A percentile compares a stretch with the other conserved stretches of the same genome.
These are phyloP conservation scores for Starmerella powellii DNA, from an alignment of 805 yeast genomes.

Conservation along the genomic window DNA sequence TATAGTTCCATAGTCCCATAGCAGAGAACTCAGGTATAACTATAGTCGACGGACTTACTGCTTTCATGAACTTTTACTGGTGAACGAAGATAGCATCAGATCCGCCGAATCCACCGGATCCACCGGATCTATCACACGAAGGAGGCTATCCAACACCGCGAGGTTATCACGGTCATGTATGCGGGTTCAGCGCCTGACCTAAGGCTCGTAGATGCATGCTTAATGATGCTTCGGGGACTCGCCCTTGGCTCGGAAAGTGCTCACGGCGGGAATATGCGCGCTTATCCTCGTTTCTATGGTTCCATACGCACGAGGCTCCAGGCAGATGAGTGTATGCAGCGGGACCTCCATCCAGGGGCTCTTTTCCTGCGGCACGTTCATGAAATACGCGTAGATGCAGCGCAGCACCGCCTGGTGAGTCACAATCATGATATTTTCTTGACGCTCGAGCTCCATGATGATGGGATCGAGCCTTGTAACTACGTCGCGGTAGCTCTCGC, in stretches of 20 bases:
- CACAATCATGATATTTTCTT: constrained; percentile 86
- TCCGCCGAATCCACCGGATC: no score
- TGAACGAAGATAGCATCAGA: no score
- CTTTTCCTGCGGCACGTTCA: constrained; percentile 96
- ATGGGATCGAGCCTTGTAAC: constrained; percentile 92
- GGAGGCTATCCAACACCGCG: no score
- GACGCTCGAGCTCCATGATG: constrained; percentile 95
- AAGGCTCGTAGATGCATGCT: background rate
- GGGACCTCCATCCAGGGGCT: constrained; percentile 99
- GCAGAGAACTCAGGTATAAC: no score
- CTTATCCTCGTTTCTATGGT: constrained; percentile 80
- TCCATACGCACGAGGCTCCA: constrained; percentile 90
- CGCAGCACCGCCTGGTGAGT: constrained; percentile 97
- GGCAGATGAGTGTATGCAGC: constrained; percentile 79
- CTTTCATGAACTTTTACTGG: no score
- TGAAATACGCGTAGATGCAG: constrained; percentile 92
- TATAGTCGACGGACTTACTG: no score
- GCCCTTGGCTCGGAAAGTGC: constrained; percentile 92
- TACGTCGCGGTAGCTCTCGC: constrained; percentile 92
- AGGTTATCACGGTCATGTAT: no score
- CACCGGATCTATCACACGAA: no score
- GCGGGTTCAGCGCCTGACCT: no score
- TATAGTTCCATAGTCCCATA: no score
- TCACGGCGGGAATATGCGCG: constrained; percentile 95
- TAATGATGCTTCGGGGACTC: constrained; percentile 32